A percentile compares a stretch with the other conserved stretches of the same genome.
phyloP scores from a whole-genome alignment of 192 early-diverging fungal genomes.

The Linnemannia hyalina region DNA sequence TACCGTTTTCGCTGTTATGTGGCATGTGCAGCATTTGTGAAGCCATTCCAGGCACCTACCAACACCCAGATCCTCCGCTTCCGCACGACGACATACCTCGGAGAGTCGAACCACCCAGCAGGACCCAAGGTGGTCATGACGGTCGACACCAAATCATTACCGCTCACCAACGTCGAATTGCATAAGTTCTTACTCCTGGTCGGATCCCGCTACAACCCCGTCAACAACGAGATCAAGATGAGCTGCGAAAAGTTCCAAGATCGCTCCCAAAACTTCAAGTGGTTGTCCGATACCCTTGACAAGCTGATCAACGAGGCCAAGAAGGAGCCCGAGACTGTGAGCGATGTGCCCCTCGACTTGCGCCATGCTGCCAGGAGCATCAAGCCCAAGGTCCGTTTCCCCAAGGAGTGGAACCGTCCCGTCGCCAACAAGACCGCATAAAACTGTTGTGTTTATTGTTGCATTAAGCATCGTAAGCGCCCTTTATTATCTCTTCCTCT shows the following conservation, averaged over 20 bases:
- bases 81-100: constrained; percentile 64
- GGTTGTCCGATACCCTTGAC: constrained; percentile 64
- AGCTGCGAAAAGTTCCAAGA: constrained; percentile 68
- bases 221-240: constrained; percentile 67
- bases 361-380: constrained; percentile 62
- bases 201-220: constrained; percentile 73
- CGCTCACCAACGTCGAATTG: constrained; percentile 57
- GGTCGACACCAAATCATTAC: constrained; percentile 59
- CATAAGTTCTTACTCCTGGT: constrained; percentile 75
- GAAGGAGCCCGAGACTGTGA: constrained; percentile 67
- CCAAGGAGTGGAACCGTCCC: constrained; percentile 73
- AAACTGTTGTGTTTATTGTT: background rate
- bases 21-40: constrained; percentile 57
- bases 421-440: constrained; percentile 20
- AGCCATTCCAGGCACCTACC: constrained; percentile 66
- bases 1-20: background rate
- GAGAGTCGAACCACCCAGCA: constrained; percentile 63
- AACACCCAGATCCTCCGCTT: constrained; percentile 62
- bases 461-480: background rate
- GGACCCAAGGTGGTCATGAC: constrained; percentile 67
- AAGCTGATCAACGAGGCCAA: constrained; percentile 70
- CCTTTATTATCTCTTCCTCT: background rate
- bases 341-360: constrained; percentile 71
- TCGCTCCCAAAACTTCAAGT: constrained; percentile 69
- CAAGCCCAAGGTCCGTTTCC: constrained; percentile 68